Percentiles rank a stretch among this genome's conserved stretches.
These are phyloP conservation scores for Monosporascus cannonballus DNA, from an alignment of 2,329 filamentous ascomycete genomes.

Conservation along the genomic window DNA sequence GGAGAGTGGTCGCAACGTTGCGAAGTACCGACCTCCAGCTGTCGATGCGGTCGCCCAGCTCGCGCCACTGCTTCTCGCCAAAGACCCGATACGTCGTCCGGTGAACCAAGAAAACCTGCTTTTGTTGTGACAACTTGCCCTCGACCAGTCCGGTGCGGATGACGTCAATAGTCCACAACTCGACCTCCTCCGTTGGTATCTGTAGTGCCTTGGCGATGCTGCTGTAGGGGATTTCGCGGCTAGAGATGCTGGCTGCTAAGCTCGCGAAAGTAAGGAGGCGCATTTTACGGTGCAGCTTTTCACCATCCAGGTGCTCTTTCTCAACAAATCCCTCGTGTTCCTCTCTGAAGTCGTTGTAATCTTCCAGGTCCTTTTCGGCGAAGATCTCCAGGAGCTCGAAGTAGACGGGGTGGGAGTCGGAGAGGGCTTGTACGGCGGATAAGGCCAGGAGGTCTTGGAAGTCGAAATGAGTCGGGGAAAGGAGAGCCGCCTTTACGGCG, in stretches of 20 bases:
- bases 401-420: conserved; percentile 76
- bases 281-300: conserved; percentile 86
- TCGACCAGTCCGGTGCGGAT: conserved; percentile 94
- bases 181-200: conserved; percentile 76
- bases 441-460: conserved; percentile 80
- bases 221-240: conserved; percentile 81
- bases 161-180: conserved; percentile 98
- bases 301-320: conserved; percentile 64
- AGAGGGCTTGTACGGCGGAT: conserved; percentile 77
- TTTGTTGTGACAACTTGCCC: conserved; percentile 90
- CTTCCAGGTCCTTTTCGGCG: conserved; percentile 86
- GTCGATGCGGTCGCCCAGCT: conserved; percentile 84
- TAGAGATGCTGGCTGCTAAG: conserved; percentile 75
- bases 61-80: conserved; percentile 95
- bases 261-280: conserved; percentile 89
- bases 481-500: conserved; percentile 48
- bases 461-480: conserved; percentile 53
- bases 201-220: conserved; percentile 80
- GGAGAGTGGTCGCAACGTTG: conserved; percentile 71
- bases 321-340: conserved; percentile 84
- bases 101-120: conserved; percentile 90
- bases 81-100: conserved; percentile 95
- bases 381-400: conserved; percentile 95
- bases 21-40: conserved; percentile 82
- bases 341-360: conserved; percentile 92